These are phyloP conservation scores for Pseudogymnoascus sp. DNA, from an alignment of 2,329 filamentous ascomycete genomes.

Conservation along the genomic window DNA sequence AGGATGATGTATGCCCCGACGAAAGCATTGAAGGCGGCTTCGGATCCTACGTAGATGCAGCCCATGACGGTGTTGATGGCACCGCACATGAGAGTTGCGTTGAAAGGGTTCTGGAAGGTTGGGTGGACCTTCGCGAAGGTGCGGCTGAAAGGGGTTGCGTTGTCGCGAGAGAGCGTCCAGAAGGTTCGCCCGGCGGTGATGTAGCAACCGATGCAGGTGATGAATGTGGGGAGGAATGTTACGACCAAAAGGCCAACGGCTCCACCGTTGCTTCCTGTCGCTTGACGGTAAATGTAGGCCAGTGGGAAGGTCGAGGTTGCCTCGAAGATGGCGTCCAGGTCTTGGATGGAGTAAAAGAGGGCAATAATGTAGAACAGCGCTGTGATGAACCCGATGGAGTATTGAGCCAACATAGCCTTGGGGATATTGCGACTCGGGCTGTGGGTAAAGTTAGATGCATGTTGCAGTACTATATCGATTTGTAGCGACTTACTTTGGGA, in stretches of 20 bases:
- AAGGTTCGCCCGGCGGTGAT: conserved; percentile 52
- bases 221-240: conserved; percentile 42
- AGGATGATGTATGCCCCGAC: conserved; percentile 51
- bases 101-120: conserved; percentile 41
- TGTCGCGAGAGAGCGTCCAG: conserved; percentile 52
- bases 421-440: conserved; percentile 42
- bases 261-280: conserved; percentile 42
- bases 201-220: conserved; percentile 46
- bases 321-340: conserved; percentile 45
- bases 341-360: conserved; percentile 48
- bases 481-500: conserved; percentile 31
- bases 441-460: background rate
- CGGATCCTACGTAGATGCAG: conserved; percentile 54
- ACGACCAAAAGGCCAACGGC: conserved; percentile 45
- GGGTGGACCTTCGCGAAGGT: conserved; percentile 41
- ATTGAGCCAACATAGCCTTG: conserved; percentile 41
- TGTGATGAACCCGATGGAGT: conserved; percentile 41
- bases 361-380: conserved; percentile 45
- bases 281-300: conserved; percentile 56
- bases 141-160: conserved; percentile 43
- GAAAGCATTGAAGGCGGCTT: conserved; percentile 58
- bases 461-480: background rate
- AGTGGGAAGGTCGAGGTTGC: conserved; percentile 47
- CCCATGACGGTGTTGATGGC: conserved; percentile 47
- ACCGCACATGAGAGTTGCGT: conserved; percentile 44